Evolutionary conservation across 1,139 yeast species (phyloP), one percentile per base, ranked within the genome.

Genomic region (Candida sojae): DNA sequence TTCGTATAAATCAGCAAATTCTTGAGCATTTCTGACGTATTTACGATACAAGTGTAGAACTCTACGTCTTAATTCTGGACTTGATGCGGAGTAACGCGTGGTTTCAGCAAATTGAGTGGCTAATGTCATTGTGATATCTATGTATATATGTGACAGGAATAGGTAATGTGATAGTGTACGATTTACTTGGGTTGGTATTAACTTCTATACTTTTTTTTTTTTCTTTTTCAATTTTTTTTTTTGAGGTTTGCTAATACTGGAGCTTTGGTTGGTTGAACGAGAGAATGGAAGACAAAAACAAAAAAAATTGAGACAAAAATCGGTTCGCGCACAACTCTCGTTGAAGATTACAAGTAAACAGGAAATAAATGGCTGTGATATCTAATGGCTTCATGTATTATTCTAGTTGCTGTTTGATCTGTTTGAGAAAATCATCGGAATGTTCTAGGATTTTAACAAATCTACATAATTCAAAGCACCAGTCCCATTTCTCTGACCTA

Each of bases 101-200:
- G 93, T 82, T 68, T 86, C 89, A 13, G 96, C 96, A 69, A 86
- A 87, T 57, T 88, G 91, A 13, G 96, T 88, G 44, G 92, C 85
- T 54, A 82, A 71, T 34, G 88, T 85, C 73, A 84, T 83, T 39
- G 39, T 57, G 31, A 25, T 34, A 17, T 32, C 32, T 37, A 7
- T 47, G 35, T 25, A 33, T 44, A 33, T 13, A 43, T 44, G 21
- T 12, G 12, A 36, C n/a, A 17, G 35, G 34, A 12, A 11, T 34
- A 9, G 21, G 30, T 2, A 11, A 8, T 17, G 21, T 17, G 21
- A 17, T 17, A 17, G 21, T 17, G 21, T 17, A 17, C 21, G 21
- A 17, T 17, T 3, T 17, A 17, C 21, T 17, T 17, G 21, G 21
- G 21, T 26, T 36, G 17, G n/a, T 25, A 11, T 10, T 5, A 25